Percentiles rank a stretch among this genome's conserved stretches.
These are phyloP conservation scores for Plasmodium ovale DNA, from an alignment of 169 alveolate species.

Conservation along the genomic window DNA sequence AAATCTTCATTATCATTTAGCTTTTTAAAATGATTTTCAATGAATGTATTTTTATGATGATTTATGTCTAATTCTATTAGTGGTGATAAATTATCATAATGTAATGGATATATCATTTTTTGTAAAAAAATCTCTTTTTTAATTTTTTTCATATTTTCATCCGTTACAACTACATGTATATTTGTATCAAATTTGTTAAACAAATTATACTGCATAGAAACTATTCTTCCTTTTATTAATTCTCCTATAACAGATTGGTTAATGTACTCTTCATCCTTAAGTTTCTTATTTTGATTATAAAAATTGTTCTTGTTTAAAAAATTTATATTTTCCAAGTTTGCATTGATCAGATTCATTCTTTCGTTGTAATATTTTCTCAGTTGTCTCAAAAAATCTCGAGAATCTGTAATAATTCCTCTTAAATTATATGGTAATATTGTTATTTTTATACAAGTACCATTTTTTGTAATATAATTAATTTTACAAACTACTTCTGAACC, in stretches of 20 bases:
- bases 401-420: conserved; percentile 80
- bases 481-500: conserved; percentile 85
- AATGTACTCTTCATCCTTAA: conserved; percentile 38
- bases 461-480: conserved; percentile 71
- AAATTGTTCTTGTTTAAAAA: not conserved
- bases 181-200: conserved; percentile 41
- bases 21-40: conserved; percentile 51
- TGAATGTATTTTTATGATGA: conserved; percentile 39
- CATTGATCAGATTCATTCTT: conserved; percentile 41
- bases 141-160: conserved; percentile 46
- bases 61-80: conserved; percentile 34
- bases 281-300: conserved; percentile 1
- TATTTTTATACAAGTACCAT: conserved; percentile 44
- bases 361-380: conserved; percentile 75
- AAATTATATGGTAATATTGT: conserved; percentile 82
- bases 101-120: conserved; percentile 9
- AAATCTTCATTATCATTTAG: conserved; percentile 62
- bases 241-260: conserved; percentile 42
- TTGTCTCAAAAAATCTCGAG: conserved; percentile 75
- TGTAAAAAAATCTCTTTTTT: conserved; percentile 24
- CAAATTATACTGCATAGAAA: conserved; percentile 26
- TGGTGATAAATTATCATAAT: conserved; percentile 42
- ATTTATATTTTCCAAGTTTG: conserved; percentile 37
- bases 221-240: conserved; percentile 52
- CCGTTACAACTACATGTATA: conserved; percentile 59